Evolutionary conservation across 2,329 filamentous ascomycete species (phyloP).

Genomic region (Ascosphaera acerosa): DNA sequence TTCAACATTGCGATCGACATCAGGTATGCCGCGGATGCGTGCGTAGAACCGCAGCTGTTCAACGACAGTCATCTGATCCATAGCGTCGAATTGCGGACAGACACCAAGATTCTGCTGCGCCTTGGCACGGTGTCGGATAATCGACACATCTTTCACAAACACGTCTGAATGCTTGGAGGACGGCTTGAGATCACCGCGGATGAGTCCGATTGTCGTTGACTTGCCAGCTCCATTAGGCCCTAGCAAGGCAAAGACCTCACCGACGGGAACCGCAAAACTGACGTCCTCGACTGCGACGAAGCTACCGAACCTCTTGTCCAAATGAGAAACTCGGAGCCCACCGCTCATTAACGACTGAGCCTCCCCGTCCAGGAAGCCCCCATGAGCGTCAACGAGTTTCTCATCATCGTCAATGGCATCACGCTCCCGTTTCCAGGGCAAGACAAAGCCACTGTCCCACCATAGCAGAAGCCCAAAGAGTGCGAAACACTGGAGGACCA

Average conservation of each 20-base stretch:
- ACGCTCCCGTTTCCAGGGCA: conserved; percentile 25
- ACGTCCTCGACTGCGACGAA: conserved; percentile 70
- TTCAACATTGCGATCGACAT: conserved; percentile 51
- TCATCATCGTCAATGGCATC: conserved; percentile 20
- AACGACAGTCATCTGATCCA: conserved; percentile 71
- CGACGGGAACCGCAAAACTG: conserved; percentile 53
- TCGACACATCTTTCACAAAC: conserved; percentile 51
- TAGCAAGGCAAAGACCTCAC: conserved; percentile 69
- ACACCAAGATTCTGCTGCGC: conserved; percentile 66
- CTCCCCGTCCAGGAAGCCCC: conserved; percentile 40
- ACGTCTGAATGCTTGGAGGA: conserved; percentile 48
- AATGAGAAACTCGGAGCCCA: conserved; percentile 51
- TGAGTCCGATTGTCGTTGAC: conserved; percentile 65
- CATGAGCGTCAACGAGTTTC: conserved; percentile 12
- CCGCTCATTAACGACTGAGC: conserved; percentile 36
- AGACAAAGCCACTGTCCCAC: conserved; percentile 49
- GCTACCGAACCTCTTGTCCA: conserved; percentile 54
- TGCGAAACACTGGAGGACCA: conserved; percentile 45
- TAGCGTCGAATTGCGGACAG: conserved; percentile 67
- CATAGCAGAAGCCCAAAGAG: conserved; percentile 51
- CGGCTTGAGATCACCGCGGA: conserved; percentile 67
- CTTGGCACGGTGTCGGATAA: conserved; percentile 42
- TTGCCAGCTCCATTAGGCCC: conserved; percentile 86
- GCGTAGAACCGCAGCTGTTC: conserved; percentile 83
- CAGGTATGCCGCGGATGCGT: conserved; percentile 48